Evolutionary conservation across 1,284 basidiomycete species (phyloP).

Genomic region (Ceratobasidium theobromae): DNA sequence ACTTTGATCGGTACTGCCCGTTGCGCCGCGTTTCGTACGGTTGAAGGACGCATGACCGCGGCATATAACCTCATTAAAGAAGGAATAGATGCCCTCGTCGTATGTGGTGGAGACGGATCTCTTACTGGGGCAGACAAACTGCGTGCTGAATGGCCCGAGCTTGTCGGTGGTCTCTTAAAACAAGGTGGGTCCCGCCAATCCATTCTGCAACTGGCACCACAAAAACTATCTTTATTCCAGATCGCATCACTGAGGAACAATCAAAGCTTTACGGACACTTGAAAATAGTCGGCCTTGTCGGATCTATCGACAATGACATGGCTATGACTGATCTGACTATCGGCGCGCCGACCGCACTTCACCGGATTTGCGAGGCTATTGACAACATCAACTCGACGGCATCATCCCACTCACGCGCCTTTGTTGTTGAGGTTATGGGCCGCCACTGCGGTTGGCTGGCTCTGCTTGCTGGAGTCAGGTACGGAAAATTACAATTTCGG

Average conservation of each 20-base stretch:
- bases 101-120: conserved; percentile 96
- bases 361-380: conserved; percentile 96
- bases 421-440: conserved; percentile 99
- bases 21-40: conserved; percentile 82
- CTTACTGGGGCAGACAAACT: conserved; percentile 95
- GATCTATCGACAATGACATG: conserved; percentile 99
- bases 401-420: conserved; percentile 92
- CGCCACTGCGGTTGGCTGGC: conserved; percentile 98
- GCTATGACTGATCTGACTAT: conserved; percentile 96
- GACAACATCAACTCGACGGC: conserved; percentile 99
- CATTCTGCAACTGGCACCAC: too few relatives aligned
- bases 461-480: conserved; percentile 88
- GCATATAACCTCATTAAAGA: conserved; percentile 91
- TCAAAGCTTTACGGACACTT: conserved; percentile 74
- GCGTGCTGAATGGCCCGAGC: conserved; percentile 88
- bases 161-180: conserved; percentile 68
- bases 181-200: too few relatives aligned
- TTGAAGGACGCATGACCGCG: conserved; percentile 83
- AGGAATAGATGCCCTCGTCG: conserved; percentile 94
- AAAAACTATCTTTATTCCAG: conserved; percentile 49
- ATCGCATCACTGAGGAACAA: conserved; percentile 76
- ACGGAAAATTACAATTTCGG: conserved; percentile 38
- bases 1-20: conserved; percentile 96
- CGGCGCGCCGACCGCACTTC: conserved; percentile 91
- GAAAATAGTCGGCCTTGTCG: conserved; percentile 95